phyloP scores from a whole-genome alignment of 1,284 basidiomycete genomes.

The Papiliotrema flavescens region DNA sequence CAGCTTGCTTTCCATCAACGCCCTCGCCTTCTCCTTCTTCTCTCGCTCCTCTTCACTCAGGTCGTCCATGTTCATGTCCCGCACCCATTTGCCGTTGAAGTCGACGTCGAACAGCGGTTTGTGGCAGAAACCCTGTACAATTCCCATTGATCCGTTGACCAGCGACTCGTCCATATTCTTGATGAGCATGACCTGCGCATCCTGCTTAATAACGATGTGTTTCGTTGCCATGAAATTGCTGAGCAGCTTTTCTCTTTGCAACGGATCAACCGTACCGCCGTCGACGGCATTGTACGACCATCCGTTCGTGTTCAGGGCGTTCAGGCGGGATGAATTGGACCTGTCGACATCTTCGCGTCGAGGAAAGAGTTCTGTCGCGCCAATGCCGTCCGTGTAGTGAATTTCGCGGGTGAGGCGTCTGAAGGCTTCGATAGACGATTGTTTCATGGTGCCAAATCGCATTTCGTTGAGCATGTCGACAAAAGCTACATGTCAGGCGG shows the following conservation, averaged over 20 bases:
- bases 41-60: conserved; percentile 38
- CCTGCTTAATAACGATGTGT: conserved; percentile 60
- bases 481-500: conserved; percentile 58
- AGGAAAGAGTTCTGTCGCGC: conserved; percentile 82
- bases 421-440: conserved; percentile 61
- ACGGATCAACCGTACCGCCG: conserved; percentile 56
- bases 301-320: conserved; percentile 47
- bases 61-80: conserved; percentile 13
- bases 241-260: conserved; percentile 63
- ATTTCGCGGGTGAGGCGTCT: conserved; percentile 56
- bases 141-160: conserved; percentile 80
- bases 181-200: conserved; percentile 66
- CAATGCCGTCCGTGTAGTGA: conserved; percentile 65
- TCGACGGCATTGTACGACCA: conserved; percentile 57
- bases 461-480: conserved; percentile 88
- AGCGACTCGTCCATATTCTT: conserved; percentile 71
- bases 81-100: conserved; percentile 25
- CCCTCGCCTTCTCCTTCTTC: conserved; percentile 46
- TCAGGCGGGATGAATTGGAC: conserved; percentile 67
- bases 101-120: conserved; percentile 29
- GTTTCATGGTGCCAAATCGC: conserved; percentile 69
- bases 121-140: conserved; percentile 62
- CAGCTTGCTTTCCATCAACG: conserved; percentile 28
- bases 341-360: conserved; percentile 75
- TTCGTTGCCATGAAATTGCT: conserved; percentile 68